Evolutionary conservation across 2,329 filamentous ascomycete species (phyloP), one percentile per base, ranked within the genome.

Genomic region (Sphaerulina populicola): DNA sequence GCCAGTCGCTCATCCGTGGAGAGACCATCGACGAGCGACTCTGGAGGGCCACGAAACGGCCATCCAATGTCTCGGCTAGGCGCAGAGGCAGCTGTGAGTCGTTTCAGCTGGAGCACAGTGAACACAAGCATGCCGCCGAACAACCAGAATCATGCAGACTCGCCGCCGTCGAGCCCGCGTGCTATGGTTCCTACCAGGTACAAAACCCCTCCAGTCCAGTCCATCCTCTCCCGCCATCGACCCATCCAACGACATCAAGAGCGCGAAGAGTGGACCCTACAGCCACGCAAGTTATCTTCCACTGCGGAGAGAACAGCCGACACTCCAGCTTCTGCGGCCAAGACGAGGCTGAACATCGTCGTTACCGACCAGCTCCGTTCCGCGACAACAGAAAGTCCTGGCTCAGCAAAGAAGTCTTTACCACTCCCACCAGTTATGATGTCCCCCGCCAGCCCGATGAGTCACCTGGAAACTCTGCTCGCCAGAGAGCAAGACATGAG

Each of bases 381-480:
- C 33, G 30, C 37, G 42, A 52, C 52, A 31, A 33, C 47, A 36
- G 50, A 53, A 11, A 48, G 36, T 14, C 44, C 47, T n/a, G 49
- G 51, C 42, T 54, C 53, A 27, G 55, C 48, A n/a, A 58, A 59
- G 36, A 67, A 66, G 53, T 46, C 45, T 12, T 60, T 67, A 15
- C 63, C 66, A 11, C 64, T 43, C 18, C 65, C 62, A 1, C 73
- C 77, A 33, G 82, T 84, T 63, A 55, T 57, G 29, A 39, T 52
- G 39, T 49, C 52, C 10, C 49, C 57, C 0, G 30, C 45, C 21
- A 50, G 52, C 10, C 59, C 56, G 12, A 47, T 56, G 39, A 57
- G 62, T 1, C 82, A 83, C 27, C 79, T 91, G 12, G 76, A 80
- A 8, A 74, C 77, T 54, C 74, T 93, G 21, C 79, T 85, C 61